Conservation (phyloP, 495 filamentous ascomycete genomes). For the Penicillium simplicissimum region DNA sequence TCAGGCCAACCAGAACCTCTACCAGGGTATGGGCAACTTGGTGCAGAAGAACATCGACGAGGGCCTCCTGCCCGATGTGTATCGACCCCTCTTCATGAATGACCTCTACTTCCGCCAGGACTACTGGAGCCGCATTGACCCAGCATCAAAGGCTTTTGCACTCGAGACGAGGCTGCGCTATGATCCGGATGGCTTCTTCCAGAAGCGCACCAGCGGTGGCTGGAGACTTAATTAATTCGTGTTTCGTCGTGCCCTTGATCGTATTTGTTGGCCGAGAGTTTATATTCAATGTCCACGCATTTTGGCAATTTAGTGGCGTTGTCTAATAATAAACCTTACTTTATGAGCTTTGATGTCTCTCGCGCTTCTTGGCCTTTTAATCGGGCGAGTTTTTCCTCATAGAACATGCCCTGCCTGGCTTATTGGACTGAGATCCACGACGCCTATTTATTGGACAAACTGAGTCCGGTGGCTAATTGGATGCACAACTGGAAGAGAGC, state of each 20-base stretch:
- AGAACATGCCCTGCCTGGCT: too few relatives aligned
- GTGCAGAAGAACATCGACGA: slow-evolving; percentile 42
- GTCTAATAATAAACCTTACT: background rate
- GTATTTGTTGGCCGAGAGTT: too few relatives aligned
- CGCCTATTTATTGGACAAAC: too few relatives aligned
- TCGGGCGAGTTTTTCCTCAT: too few relatives aligned
- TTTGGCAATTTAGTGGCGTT: background rate
- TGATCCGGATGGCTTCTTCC: slow-evolving; percentile 59
- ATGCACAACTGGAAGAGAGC: background rate
- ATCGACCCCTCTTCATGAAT: slow-evolving; percentile 62
- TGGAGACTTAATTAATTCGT: slow-evolving; percentile 35
- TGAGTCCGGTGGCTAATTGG: too few relatives aligned
- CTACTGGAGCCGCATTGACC: slow-evolving; percentile 56
- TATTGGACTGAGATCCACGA: too few relatives aligned
- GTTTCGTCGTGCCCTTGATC: background rate
- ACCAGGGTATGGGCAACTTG: slow-evolving; percentile 32
- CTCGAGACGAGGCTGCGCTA: slow-evolving; percentile 47
- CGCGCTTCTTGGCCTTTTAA: too few relatives aligned
- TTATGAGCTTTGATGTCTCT: too few relatives aligned
- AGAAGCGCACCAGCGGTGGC: slow-evolving; percentile 57
- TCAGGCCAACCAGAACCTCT: slow-evolving; percentile 47
- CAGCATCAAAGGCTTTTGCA: slow-evolving; percentile 43
- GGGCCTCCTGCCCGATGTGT: slow-evolving; percentile 49
- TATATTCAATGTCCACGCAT: background rate
- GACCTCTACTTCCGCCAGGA: slow-evolving; percentile 59